A percentile compares a stretch with the other conserved stretches of the same genome.
phyloP scores from a whole-genome alignment of 495 filamentous ascomycete genomes.

The Zalerion maritima region DNA sequence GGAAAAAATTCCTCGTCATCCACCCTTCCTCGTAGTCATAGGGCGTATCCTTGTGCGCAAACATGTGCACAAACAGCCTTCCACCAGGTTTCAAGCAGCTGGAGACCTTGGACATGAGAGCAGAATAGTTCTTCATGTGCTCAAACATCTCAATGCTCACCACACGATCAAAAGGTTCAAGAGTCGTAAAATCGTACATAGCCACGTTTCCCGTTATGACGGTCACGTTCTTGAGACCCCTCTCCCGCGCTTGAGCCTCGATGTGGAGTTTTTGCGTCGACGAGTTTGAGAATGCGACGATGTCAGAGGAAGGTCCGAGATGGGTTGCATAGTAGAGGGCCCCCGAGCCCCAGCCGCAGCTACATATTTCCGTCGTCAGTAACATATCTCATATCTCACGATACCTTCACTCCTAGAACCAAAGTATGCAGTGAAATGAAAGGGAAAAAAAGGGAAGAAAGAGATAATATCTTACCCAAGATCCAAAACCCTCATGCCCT shows the following conservation, averaged over 20 bases:
- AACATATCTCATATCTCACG: conserved; percentile 3
- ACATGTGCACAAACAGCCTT: conserved; percentile 52
- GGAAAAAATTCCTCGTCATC: conserved; percentile 58
- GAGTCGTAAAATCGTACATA: conserved; percentile 40
- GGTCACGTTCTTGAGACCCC: conserved; percentile 37
- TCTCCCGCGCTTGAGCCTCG: conserved; percentile 35
- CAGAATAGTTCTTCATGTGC: conserved; percentile 61
- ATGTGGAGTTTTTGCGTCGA: conserved; percentile 48
- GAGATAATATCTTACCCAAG: conserved; percentile 32
- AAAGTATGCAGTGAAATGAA: too few species aligned
- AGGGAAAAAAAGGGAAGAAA: conserved; percentile 2
- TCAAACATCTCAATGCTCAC: conserved; percentile 55
- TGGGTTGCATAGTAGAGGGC: conserved; percentile 45
- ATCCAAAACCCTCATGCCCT: conserved; percentile 48
- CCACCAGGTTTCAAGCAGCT: conserved; percentile 41
- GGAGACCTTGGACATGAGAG: conserved; percentile 44
- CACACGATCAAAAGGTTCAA: conserved; percentile 42
- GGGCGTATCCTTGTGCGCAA: conserved; percentile 42
- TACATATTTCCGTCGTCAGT: conserved; percentile 15
- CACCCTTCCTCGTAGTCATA: conserved; percentile 57
- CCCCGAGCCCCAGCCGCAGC: conserved; percentile 52
- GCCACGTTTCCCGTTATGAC: conserved; percentile 49
- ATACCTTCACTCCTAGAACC: conserved; percentile 5
- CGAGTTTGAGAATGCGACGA: conserved; percentile 53
- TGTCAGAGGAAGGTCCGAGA: conserved; percentile 38